Evolutionary conservation across 164 flowering plant genomes (phyloP), one percentile per base, ranked within the genome.

Genomic region (Aristolochia contorta): DNA sequence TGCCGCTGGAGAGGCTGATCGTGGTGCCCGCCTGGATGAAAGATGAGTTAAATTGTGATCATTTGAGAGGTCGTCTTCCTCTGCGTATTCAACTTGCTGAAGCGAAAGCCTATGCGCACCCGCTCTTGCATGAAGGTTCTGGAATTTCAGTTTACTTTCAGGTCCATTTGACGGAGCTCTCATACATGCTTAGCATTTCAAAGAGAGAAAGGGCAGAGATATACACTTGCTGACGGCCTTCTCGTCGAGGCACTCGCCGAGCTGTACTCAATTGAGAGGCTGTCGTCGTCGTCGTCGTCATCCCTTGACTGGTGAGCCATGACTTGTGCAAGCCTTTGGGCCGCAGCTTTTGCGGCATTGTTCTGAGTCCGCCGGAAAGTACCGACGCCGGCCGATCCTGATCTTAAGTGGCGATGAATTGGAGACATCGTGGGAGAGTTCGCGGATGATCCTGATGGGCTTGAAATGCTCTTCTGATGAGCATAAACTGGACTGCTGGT

Each of bases 281-380:
- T 86, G 0, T 80, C 87, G 0, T 79, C 88, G 1, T 84, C 88
- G 1, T 84, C 87, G 0, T 79, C 83, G 3, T 74, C 78, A n/a
- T 75, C 82, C 2, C 75, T 68, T 3, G 65, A 57, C 51, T 82
- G 85, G 63, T 78, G 66, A 6, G 95, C 80, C 98, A 92, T 92
- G 45, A 89, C 93, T 61, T 76, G 80, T 7, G 96, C 96, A 4
- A 92, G 85, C 75, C 91, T 80, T 62, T 87, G 91, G 19, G 98
- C 98, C 0, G 98, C 98, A 4, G 93, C 96, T 69, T 83, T 89
- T 0, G 98, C 66, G 9, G 84, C 81, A 56, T 71, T 59, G 30
- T 75, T 82, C 74, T 83, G 97, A 0, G 82, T 63, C 52, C 71
- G 85, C 69, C 66, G 75, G 59, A 73, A 53, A 41, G 67, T 79